Evolutionary conservation across 2,329 filamentous ascomycete genomes (phyloP).

Genomic region (Talaromyces amestolkiae): DNA sequence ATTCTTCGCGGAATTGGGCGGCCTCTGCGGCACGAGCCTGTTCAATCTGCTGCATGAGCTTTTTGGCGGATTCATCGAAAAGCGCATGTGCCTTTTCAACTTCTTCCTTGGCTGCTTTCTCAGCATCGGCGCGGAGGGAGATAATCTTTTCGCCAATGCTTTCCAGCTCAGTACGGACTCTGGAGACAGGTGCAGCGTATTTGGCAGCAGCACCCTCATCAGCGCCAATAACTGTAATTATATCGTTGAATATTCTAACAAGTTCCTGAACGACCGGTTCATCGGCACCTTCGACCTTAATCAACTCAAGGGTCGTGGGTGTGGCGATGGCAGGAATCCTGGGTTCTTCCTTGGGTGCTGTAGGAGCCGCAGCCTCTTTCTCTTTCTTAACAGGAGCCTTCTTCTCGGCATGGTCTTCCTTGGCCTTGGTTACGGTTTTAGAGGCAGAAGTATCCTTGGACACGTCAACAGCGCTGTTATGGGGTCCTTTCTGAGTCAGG

Average conservation of each 20-base stretch:
- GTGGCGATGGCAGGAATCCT: conserved; percentile 46
- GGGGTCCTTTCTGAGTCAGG: conserved; percentile 49
- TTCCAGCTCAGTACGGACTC: conserved; percentile 79
- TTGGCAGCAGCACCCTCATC: conserved; percentile 69
- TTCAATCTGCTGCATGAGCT: conserved; percentile 86
- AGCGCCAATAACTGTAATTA: conserved; percentile 89
- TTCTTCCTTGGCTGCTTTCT: conserved; percentile 70
- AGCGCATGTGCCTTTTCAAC: conserved; percentile 69
- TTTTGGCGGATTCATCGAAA: conserved; percentile 82
- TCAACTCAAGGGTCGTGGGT: conserved; percentile 70
- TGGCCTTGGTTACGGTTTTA: conserved; percentile 29
- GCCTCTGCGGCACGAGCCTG: conserved; percentile 78
- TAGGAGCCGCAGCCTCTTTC: conserved; percentile 17
- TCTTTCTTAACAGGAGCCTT: conserved; percentile 28
- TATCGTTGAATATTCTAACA: conserved; percentile 91
- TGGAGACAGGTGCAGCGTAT: conserved; percentile 73
- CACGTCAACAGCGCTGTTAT: conserved; percentile 45
- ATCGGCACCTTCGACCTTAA: conserved; percentile 70
- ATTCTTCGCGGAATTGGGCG: conserved; percentile 79
- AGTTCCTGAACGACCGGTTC: conserved; percentile 91
- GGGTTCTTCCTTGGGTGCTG: conserved; percentile 34
- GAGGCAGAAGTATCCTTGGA: conserved; percentile 26
- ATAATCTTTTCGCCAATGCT: conserved; percentile 77
- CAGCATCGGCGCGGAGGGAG: conserved; percentile 66
- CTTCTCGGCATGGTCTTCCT: conserved; percentile 33